A percentile compares a stretch with the other conserved stretches of the same genome.
Evolutionary conservation across 208 protist species (phyloP).

Genomic region (Phytomonas sp.): DNA sequence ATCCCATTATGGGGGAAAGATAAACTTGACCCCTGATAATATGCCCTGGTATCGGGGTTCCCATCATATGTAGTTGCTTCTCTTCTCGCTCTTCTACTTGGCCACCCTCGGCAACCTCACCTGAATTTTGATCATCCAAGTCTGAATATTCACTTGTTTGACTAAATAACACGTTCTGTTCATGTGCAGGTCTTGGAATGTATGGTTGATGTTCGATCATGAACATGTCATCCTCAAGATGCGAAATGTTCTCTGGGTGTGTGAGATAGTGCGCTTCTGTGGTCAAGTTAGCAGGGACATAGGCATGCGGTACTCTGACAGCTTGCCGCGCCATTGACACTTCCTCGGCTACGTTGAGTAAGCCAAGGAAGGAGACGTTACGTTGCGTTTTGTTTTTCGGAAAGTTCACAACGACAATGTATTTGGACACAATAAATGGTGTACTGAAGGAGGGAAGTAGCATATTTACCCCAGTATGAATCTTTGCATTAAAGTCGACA

Average conservation of each 20-base stretch:
- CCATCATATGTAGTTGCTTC: neutral
- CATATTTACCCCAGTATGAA: neutral
- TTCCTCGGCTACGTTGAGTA: neutral
- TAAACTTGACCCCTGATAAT: neutral
- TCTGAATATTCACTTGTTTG: neutral
- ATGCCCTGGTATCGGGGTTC: neutral
- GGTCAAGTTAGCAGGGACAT: neutral
- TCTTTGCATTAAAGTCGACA: neutral
- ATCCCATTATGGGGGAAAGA: neutral
- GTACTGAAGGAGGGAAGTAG: constrained; percentile 17
- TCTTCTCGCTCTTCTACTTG: neutral
- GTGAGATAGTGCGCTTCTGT: constrained; percentile 1
- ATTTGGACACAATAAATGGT: constrained; percentile 11
- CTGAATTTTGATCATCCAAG: neutral
- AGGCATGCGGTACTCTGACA: neutral
- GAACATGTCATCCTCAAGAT: neutral
- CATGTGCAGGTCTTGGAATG: constrained; percentile 1
- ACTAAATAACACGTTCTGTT: neutral
- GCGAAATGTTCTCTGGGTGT: neutral
- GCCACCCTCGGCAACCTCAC: neutral
- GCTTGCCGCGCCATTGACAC: neutral
- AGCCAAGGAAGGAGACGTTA: neutral
- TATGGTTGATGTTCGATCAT: constrained; percentile 2
- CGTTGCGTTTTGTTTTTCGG: neutral
- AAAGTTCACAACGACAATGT: constrained; percentile 8